These are phyloP conservation scores for Trichophyton benhamiae DNA, from an alignment of 2,329 filamentous ascomycete genomes.

Conservation along the genomic window DNA sequence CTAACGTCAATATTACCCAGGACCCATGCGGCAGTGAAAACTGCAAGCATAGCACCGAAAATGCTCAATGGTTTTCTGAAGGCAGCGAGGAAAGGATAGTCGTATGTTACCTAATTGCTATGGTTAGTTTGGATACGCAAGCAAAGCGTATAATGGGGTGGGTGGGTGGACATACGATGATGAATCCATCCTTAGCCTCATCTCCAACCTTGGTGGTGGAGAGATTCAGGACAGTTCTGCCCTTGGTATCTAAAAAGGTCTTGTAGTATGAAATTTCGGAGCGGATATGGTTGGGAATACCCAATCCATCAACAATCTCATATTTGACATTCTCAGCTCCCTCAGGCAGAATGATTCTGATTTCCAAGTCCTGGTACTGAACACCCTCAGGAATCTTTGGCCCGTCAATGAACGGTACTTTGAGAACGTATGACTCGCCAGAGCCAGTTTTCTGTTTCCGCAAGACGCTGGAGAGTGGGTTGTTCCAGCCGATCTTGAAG, in stretches of 20 bases:
- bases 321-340: conserved; percentile 52
- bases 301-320: conserved; percentile 72
- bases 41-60: conserved; percentile 56
- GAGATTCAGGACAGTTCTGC: conserved; percentile 69
- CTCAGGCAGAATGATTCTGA: conserved; percentile 80
- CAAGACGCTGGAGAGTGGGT: conserved; percentile 64
- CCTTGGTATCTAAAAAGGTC: conserved; percentile 88
- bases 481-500: conserved; percentile 94
- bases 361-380: conserved; percentile 67
- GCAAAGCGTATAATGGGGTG: no score
- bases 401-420: conserved; percentile 85
- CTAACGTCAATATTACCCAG: conserved; percentile 70
- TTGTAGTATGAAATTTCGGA: conserved; percentile 55
- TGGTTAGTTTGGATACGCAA: background rate
- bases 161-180: conserved; percentile 45
- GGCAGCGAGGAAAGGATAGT: conserved; percentile 60
- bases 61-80: conserved; percentile 80
- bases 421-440: conserved; percentile 66
- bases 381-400: conserved; percentile 76
- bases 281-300: conserved; percentile 43
- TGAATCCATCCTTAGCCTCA: conserved; percentile 69
- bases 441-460: conserved; percentile 46
- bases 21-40: conserved; percentile 64
- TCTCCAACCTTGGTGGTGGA: conserved; percentile 80
- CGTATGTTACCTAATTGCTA: conserved; percentile 55